Base-by-base conservation (phyloP, 768 basidiomycete species). In the Trametes sanguinea region DNA sequence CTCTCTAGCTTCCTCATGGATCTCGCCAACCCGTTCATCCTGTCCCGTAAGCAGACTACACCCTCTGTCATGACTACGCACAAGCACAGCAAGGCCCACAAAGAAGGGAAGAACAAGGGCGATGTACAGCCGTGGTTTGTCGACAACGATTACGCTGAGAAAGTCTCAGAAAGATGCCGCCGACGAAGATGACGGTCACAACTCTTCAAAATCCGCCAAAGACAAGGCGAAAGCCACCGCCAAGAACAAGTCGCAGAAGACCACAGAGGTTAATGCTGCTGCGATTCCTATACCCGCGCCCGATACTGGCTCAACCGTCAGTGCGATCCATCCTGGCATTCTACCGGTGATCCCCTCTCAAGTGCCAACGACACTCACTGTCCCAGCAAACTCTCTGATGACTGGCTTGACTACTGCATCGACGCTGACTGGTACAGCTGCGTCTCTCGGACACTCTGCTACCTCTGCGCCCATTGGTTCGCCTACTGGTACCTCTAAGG, bases 231-330 rank as follows among this genome's bases (percentile, higher is more conserved):
- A 63, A 52, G 17, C 52, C n/a, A 40, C 54, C 8, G 35, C 35
- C 13, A 63, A 64, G 53, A 52, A 44, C 46, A 63, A 59, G 27
- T 50, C 42, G 11, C 27, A 11, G 7, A 56, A 53, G 42, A 35
- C 54, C 4, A 32, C 68, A 7, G 65, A 70, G 43, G 62, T 68
- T n/a, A 64, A 73, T 39, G 69, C 57, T 13, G 66, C 80, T 6
- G 73, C 76, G 44, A 72, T 85, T 46, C 83, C 85, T 11, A 77
- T 78, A 62, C 84, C 84, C 62, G 77, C 77, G 42, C 81, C 83
- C 27, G 81, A 82, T 50, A 78, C 76, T 50, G 78, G 76, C 33
- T 45, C 45, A 2, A 51, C 60, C 42, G 44, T 48, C 42, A 60
- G 32, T 13, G 48, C 58, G 1, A 62, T 69, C 8, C 69, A 71